A percentile compares a stretch with the other conserved stretches of the same genome.
Conservation (phyloP, 148 eudicot genomes). For the Polygonum maritimum region DNA sequence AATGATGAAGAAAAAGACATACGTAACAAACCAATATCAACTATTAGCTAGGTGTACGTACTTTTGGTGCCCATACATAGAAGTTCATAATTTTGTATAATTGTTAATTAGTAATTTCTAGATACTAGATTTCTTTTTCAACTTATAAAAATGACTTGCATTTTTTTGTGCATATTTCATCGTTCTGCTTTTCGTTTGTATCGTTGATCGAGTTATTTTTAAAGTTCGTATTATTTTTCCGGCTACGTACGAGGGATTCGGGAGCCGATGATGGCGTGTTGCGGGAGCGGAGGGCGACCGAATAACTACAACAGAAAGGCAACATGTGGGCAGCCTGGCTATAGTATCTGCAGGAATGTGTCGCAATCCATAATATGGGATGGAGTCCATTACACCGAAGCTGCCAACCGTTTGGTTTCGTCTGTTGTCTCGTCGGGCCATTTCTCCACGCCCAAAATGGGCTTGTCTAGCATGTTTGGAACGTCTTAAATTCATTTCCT, state of each 20-base stretch:
- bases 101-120: too few relatives aligned
- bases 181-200: too few relatives aligned
- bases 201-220: too few relatives aligned
- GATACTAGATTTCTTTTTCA: too few relatives aligned
- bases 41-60: too few relatives aligned
- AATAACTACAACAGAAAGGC: conserved; percentile 33
- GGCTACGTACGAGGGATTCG: conserved; percentile 16
- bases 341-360: conserved; percentile 29
- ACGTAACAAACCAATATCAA: too few relatives aligned
- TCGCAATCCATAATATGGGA: conserved; percentile 36
- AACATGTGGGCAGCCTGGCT: conserved; percentile 38
- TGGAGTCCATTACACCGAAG: conserved; percentile 48
- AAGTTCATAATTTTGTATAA: too few relatives aligned
- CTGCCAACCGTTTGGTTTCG: conserved; percentile 36
- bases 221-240: too few relatives aligned
- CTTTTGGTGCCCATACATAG: too few relatives aligned
- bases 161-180: too few relatives aligned
- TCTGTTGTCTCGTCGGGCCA: conserved; percentile 14
- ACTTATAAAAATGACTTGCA: too few relatives aligned
- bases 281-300: conserved; percentile 37
- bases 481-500: background rate
- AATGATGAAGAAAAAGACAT: too few relatives aligned
- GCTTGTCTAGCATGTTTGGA: background rate
- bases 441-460: conserved; percentile 15
- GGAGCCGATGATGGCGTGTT: conserved; percentile 35